Percentiles rank a stretch among this genome's conserved stretches.
Evolutionary conservation across 345 rosid genomes (phyloP).

Genomic region (Populus euphratica): DNA sequence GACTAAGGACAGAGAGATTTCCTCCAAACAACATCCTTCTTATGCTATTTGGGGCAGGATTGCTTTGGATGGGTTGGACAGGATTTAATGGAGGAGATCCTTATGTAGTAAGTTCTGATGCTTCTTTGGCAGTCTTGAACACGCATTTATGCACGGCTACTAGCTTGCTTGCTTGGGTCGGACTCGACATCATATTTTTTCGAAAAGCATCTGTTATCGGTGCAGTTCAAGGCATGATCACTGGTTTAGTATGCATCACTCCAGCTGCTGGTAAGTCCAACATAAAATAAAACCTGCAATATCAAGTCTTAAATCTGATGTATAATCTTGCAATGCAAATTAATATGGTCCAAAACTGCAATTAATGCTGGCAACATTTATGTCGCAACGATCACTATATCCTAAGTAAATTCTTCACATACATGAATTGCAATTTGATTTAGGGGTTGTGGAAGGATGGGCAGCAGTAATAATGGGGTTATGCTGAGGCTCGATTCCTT

Average conservation of each 20-base stretch:
- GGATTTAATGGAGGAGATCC: slow-evolving; percentile 63
- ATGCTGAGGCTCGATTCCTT: slow-evolving; percentile 49
- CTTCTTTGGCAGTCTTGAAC: slow-evolving; percentile 47
- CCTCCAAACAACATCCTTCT: slow-evolving; percentile 51
- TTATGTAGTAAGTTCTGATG: slow-evolving; percentile 26
- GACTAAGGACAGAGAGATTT: slow-evolving; percentile 43
- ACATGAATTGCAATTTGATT: background rate
- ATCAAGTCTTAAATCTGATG: no score
- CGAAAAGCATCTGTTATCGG: slow-evolving; percentile 48
- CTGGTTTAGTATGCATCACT: slow-evolving; percentile 52
- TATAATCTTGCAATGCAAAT: no score
- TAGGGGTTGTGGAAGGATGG: slow-evolving; percentile 54
- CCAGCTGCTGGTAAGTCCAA: slow-evolving; percentile 44
- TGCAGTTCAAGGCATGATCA: slow-evolving; percentile 57
- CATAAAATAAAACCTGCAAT: background rate
- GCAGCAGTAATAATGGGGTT: slow-evolving; percentile 49
- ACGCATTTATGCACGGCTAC: slow-evolving; percentile 50
- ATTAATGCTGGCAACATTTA: no score
- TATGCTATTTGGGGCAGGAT: slow-evolving; percentile 48
- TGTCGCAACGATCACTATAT: background rate
- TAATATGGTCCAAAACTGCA: no score
- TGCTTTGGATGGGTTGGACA: slow-evolving; percentile 58
- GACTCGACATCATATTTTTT: slow-evolving; percentile 33
- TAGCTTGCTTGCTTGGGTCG: slow-evolving; percentile 45
- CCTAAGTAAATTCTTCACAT: background rate